These are phyloP conservation scores for Echinosophora koreensis DNA, from an alignment of 306 rosid species.

Conservation along the genomic window DNA sequence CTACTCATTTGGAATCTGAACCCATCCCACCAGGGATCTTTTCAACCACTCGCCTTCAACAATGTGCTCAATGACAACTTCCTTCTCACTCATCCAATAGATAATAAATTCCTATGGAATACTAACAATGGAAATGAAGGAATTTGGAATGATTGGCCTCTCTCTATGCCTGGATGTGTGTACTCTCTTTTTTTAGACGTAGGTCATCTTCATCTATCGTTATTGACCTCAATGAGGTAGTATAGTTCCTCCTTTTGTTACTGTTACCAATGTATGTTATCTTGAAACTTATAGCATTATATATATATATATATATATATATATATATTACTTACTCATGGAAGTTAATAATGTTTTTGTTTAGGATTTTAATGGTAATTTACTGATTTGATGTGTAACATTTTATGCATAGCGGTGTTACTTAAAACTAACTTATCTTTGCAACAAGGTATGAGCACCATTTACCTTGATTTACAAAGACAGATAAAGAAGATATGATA, in stretches of 20 bases:
- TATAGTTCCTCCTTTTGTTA: constrained; percentile 8
- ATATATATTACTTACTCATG: constrained; percentile 2
- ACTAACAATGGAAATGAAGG: too few species aligned
- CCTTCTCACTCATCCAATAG: too few species aligned
- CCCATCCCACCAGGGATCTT: too few species aligned
- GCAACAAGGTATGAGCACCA: neutral
- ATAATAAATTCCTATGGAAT: too few species aligned
- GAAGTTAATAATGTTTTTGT: neutral
- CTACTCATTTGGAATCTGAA: too few species aligned
- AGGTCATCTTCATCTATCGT: neutral
- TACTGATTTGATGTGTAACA: neutral
- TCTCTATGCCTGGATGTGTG: neutral
- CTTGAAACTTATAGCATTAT: neutral
- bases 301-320: too few species aligned
- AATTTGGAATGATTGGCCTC: too few species aligned
- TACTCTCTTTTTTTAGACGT: neutral
- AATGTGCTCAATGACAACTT: too few species aligned
- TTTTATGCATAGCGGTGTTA: neutral
- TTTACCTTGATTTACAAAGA: constrained; percentile 4
- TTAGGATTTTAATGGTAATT: constrained; percentile 15
- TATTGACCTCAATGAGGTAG: constrained; percentile 1
- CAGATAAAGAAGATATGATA: neutral
- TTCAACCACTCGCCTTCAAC: too few species aligned
- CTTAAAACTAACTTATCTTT: neutral
- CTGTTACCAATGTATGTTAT: neutral